phyloP scores from a whole-genome alignment of 2,329 filamentous ascomycete genomes.

The Pestalotiopsis sp. region DNA sequence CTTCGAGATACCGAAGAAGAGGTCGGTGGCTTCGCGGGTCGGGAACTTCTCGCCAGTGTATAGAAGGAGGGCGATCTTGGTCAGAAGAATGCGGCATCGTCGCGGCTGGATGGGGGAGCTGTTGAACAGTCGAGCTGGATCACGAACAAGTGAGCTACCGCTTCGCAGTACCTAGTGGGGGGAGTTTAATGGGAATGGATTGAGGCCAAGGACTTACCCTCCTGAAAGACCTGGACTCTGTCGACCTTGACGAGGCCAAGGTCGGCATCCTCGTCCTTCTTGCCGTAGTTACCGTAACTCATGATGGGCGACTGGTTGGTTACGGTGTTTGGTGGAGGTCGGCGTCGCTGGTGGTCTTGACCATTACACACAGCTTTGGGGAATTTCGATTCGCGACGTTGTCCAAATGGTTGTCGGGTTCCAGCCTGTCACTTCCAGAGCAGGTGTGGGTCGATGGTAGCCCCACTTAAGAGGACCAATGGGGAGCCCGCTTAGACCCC shows the following conservation, averaged over 20 bases:
- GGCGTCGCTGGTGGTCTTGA: constrained; percentile 18
- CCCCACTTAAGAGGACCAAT: constrained; percentile 6
- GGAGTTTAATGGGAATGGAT: constrained; percentile 95
- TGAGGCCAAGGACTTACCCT: constrained; percentile 75
- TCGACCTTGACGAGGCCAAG: constrained; percentile 94
- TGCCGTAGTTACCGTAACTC: constrained; percentile 98
- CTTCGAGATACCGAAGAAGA: constrained; percentile 99
- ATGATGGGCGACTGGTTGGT: constrained; percentile 57
- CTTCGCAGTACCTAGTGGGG: constrained; percentile 35
- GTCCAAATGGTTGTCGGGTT: constrained; percentile 13
- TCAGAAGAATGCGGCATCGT: constrained; percentile 95
- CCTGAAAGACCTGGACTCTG: constrained; percentile 96
- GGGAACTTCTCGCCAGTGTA: constrained; percentile 98
- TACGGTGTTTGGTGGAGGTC: constrained; percentile 23
- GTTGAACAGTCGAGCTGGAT: constrained; percentile 91
- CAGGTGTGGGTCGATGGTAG: not conserved
- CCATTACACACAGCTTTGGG: constrained; percentile 25
- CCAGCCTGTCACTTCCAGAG: constrained; percentile 12
- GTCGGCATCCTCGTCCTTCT: constrained; percentile 98
- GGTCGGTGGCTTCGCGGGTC: constrained; percentile 93
- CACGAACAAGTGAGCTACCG: constrained; percentile 17
- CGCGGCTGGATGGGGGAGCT: constrained; percentile 94
- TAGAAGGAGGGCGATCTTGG: constrained; percentile 93
- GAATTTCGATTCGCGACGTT: constrained; percentile 18
- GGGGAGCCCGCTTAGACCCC: not conserved